These are phyloP conservation scores for Naganishia kalamii DNA, from an alignment of 768 basidiomycete species.

Conservation along the genomic window DNA sequence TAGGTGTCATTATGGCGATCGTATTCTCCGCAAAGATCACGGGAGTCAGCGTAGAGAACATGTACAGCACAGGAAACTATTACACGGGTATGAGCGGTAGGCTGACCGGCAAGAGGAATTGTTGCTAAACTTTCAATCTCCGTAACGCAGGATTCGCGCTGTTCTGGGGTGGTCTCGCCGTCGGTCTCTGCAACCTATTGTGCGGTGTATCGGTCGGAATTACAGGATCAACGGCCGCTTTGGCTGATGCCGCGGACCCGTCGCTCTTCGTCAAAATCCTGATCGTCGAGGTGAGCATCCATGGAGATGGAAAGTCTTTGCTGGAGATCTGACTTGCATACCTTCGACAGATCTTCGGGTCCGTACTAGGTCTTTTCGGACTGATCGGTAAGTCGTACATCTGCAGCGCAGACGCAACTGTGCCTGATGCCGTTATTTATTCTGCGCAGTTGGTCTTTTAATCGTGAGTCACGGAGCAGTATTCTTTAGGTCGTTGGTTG, in stretches of 20 bases:
- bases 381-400: constrained; percentile 66
- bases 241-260: constrained; percentile 92
- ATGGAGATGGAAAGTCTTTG: constrained; percentile 34
- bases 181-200: constrained; percentile 86
- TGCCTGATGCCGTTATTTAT: not conserved
- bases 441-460: constrained; percentile 63
- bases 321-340: too few relatives aligned
- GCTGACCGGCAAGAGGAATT: too few relatives aligned
- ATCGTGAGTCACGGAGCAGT: constrained; percentile 55
- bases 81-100: constrained; percentile 62
- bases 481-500: not conserved
- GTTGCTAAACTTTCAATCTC: not conserved
- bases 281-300: constrained; percentile 89
- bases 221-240: constrained; percentile 88
- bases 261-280: constrained; percentile 92
- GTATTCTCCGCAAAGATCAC: constrained; percentile 81
- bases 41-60: constrained; percentile 55
- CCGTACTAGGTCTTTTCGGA: constrained; percentile 82
- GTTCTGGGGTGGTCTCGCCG: constrained; percentile 95
- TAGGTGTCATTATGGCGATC: constrained; percentile 73
- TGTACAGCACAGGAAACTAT: constrained; percentile 83
- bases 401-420: not conserved
- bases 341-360: constrained; percentile 44
- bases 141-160: constrained; percentile 66
- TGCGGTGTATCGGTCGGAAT: constrained; percentile 92